Conservation (phyloP, 148 eudicot species). For the Camellia japonica region DNA sequence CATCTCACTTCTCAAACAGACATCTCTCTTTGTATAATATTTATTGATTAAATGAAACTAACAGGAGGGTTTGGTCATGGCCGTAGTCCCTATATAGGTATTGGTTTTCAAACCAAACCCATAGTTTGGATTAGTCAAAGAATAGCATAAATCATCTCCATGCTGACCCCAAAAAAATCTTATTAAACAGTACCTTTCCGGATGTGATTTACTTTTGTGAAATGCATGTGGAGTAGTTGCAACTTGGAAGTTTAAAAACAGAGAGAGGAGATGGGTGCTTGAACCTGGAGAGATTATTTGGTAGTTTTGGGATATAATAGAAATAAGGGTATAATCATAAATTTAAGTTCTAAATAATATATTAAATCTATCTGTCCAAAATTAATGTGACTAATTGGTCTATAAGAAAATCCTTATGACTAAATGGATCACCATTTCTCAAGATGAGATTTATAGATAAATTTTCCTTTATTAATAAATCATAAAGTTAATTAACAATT, state of each 20-base stretch:
- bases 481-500: too few species aligned
- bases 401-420: too few species aligned
- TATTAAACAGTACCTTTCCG: background rate
- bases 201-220: background rate
- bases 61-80: slow-evolving; percentile 6
- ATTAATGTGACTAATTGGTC: too few species aligned
- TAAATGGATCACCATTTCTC: too few species aligned
- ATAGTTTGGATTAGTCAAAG: slow-evolving; percentile 22
- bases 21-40: background rate
- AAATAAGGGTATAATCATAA: too few species aligned
- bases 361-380: too few species aligned
- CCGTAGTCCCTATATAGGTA: background rate
- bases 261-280: background rate
- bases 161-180: background rate
- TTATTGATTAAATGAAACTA: background rate
- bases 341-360: too few species aligned
- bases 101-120: slow-evolving; percentile 20
- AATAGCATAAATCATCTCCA: slow-evolving; percentile 5
- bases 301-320: too few species aligned
- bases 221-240: slow-evolving; percentile 25
- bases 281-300: too few species aligned
- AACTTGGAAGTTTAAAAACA: background rate
- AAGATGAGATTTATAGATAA: too few species aligned
- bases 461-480: too few species aligned
- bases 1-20: too few species aligned